Conservation (phyloP, 2,329 filamentous ascomycete genomes). For the Akanthomyces lecanii region DNA sequence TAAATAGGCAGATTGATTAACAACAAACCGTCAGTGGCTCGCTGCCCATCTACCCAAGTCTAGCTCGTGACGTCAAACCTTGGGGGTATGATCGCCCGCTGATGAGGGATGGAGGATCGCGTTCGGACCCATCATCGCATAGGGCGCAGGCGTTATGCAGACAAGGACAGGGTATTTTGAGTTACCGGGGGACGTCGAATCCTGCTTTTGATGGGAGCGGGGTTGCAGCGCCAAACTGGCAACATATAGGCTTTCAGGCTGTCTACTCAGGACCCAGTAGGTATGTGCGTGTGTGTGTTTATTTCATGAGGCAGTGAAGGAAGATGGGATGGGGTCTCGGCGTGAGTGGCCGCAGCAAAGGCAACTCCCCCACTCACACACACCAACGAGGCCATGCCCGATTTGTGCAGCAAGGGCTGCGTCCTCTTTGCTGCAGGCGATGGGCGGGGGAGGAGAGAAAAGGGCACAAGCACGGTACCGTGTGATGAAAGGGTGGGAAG, state of each 20-base stretch:
- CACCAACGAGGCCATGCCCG: conserved; percentile 6
- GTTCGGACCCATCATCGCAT: neutral
- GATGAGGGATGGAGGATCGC: neutral
- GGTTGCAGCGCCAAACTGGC: too few relatives aligned
- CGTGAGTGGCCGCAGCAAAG: neutral
- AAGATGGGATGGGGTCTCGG: too few relatives aligned
- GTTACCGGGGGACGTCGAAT: neutral
- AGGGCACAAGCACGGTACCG: neutral
- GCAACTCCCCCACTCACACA: neutral
- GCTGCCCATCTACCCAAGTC: too few relatives aligned
- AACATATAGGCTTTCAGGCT: neutral
- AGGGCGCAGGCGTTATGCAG: neutral
- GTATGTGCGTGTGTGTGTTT: neutral
- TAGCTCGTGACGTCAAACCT: conserved; percentile 2
- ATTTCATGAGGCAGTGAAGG: neutral
- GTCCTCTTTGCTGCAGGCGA: neutral
- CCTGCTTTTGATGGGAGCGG: neutral
- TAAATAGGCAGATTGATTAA: too few relatives aligned
- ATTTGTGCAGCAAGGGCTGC: neutral
- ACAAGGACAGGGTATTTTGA: neutral
- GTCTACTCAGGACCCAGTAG: too few relatives aligned
- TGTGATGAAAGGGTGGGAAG: neutral
- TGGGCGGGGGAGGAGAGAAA: neutral
- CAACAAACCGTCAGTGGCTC: too few relatives aligned
- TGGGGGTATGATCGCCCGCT: neutral